Evolutionary conservation across 805 yeast species (phyloP).

Genomic region (Kuraishia ogatae): DNA sequence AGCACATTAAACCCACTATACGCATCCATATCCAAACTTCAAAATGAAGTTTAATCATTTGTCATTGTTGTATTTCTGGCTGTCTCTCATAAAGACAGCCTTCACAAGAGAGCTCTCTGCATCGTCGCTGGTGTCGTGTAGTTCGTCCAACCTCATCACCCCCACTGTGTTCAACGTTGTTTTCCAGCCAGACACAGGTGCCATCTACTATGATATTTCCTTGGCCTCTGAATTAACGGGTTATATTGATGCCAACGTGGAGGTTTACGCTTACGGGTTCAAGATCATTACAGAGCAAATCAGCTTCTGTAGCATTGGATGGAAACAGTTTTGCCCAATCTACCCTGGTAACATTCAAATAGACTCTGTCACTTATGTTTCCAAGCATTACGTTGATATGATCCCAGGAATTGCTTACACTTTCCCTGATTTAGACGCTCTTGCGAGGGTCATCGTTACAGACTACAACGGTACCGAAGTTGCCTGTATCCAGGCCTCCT

Average conservation of each 20-base stretch:
- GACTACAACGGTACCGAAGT: constrained; percentile 29
- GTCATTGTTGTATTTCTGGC: background rate
- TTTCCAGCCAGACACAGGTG: constrained; percentile 62
- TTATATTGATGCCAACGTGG: constrained; percentile 58
- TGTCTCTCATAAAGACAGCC: background rate
- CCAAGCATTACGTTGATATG: constrained; percentile 35
- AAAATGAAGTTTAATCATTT: background rate
- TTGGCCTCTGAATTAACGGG: constrained; percentile 62
- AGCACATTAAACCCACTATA: background rate
- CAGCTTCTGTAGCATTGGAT: constrained; percentile 56
- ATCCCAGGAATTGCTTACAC: constrained; percentile 82
- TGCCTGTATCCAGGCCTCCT: constrained; percentile 71
- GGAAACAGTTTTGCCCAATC: constrained; percentile 89
- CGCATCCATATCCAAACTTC: background rate
- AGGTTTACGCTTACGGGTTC: constrained; percentile 84
- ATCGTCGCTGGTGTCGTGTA: constrained; percentile 78
- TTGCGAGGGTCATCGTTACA: constrained; percentile 44
- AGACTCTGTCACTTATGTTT: constrained; percentile 56
- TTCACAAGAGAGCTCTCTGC: constrained; percentile 38
- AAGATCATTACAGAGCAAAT: constrained; percentile 47
- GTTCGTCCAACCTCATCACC: constrained; percentile 64
- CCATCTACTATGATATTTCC: constrained; percentile 61
- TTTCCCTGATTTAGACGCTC: constrained; percentile 84
- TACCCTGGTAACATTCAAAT: constrained; percentile 76
- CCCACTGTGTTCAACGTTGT: constrained; percentile 69